These are phyloP conservation scores for Cryptococcus sp. DNA, from an alignment of 1,284 basidiomycete genomes.

Conservation along the genomic window DNA sequence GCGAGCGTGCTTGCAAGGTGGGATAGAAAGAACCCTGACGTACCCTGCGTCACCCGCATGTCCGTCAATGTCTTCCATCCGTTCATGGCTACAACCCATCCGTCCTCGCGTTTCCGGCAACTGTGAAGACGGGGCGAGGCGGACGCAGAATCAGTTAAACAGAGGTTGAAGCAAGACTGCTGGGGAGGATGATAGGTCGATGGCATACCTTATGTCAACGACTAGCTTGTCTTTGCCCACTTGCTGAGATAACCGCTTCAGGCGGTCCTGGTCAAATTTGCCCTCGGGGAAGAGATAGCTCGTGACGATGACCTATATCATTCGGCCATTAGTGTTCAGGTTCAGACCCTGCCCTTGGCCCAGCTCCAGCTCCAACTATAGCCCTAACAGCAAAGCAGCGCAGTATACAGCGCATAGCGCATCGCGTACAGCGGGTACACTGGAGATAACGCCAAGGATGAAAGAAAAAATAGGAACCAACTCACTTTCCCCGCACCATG, in stretches of 20 bases:
- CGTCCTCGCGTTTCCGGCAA: conserved; percentile 74
- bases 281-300: conserved; percentile 87
- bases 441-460: too few relatives aligned
- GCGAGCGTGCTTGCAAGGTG: background rate
- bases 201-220: conserved; percentile 85
- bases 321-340: background rate
- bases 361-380: background rate
- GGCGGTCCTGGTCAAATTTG: conserved; percentile 73
- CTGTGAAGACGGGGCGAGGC: conserved; percentile 55
- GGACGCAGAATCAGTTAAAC: background rate
- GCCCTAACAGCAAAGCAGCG: background rate
- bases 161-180: background rate
- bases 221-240: conserved; percentile 88
- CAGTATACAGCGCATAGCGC: background rate
- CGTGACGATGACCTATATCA: conserved; percentile 84
- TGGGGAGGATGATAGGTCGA: background rate
- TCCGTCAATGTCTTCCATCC: conserved; percentile 98
- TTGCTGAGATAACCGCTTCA: conserved; percentile 64
- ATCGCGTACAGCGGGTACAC: too few relatives aligned
- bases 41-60: conserved; percentile 84
- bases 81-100: conserved; percentile 98
- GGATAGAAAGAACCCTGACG: conserved; percentile 15
- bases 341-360: background rate
- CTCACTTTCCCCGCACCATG: conserved; percentile 87
- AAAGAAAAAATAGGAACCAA: too few relatives aligned